phyloP scores from a whole-genome alignment of 495 filamentous ascomycete species.

The Penicillium cataractarum region DNA sequence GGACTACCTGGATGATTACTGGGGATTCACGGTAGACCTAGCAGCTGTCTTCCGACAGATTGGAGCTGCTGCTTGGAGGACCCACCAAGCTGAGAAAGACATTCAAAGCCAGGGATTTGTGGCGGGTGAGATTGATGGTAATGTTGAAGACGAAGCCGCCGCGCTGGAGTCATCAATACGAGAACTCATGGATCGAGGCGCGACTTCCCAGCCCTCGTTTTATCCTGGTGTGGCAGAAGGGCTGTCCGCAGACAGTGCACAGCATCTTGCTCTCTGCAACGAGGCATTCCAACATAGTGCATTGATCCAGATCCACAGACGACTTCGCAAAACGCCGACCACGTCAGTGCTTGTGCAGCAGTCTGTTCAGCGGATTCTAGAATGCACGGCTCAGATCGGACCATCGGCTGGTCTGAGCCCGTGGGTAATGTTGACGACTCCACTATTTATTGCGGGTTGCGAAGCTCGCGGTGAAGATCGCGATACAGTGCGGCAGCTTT shows the following conservation, averaged over 20 bases:
- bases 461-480: conserved; percentile 46
- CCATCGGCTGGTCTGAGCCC: conserved; percentile 48
- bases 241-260: conserved; percentile 38
- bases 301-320: conserved; percentile 49
- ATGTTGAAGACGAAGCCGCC: conserved; percentile 35
- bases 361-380: conserved; percentile 47
- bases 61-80: conserved; percentile 47
- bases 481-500: conserved; percentile 38
- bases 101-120: conserved; percentile 15
- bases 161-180: conserved; percentile 41
- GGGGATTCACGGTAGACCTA: conserved; percentile 49
- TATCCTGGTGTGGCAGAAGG: conserved; percentile 46
- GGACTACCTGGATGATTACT: conserved; percentile 53
- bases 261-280: conserved; percentile 49
- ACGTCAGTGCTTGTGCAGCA: conserved; percentile 41
- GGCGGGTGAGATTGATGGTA: conserved; percentile 28
- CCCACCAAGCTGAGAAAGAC: conserved; percentile 26
- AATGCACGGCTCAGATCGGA: conserved; percentile 46
- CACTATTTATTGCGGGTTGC: conserved; percentile 51
- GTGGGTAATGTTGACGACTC: conserved; percentile 53
- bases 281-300: conserved; percentile 52
- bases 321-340: conserved; percentile 41
- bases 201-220: conserved; percentile 36
- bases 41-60: conserved; percentile 49
- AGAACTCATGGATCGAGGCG: conserved; percentile 41